Evolutionary conservation across 352 stramenopile genomes (phyloP), one percentile per base, ranked within the genome.

Genomic region (Pythium grandisporangium): DNA sequence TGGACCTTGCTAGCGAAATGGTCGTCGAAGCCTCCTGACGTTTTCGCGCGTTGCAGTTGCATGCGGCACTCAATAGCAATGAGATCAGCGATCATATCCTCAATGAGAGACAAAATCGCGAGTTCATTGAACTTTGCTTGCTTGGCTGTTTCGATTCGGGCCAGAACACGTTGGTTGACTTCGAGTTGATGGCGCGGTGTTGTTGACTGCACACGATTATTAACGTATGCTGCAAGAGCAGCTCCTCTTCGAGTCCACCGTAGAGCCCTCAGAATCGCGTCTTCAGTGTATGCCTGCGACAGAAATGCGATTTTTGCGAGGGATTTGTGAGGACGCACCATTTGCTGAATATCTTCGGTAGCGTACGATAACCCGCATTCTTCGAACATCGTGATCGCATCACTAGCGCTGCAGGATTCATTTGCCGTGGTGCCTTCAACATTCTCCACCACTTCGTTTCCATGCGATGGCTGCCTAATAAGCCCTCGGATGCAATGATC

Each of bases 1-100:
- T 90, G 76, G 0, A 90, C 45, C 49, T 86, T 86, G 39, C 65
- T 83, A 12, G 76, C 76, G 21, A 75, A 85, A 35, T 71, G 67
- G 29, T 84, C 69, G 30, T 79, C 54, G 36, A 63, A 87, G 1
- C 66, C 67, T 6, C 70, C 72, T 1, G 66, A 84, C 22, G 58
- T 58, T 48, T 83, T 86, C 6, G 65, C 65, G 3, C 73, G 32
- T 17, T 79, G 61, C 17, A 84, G 50, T 17, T 67, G 67, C 4
- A 80, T 47, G 14, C 70, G 65, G n/a, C 67, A 72, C 43, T 87
- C 73, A 30, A 56, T 59, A 5, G 51, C 55, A 20, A 87, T 69
- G 17, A 84, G 55, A 16, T 83, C 63, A 0, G 45, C 2, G 19
- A 86, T 44, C 55, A 87, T 68, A 44, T 86, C 71, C 14, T 87